Conservation (phyloP, 805 yeast genomes). For the Wickerhamia fluorescens region DNA sequence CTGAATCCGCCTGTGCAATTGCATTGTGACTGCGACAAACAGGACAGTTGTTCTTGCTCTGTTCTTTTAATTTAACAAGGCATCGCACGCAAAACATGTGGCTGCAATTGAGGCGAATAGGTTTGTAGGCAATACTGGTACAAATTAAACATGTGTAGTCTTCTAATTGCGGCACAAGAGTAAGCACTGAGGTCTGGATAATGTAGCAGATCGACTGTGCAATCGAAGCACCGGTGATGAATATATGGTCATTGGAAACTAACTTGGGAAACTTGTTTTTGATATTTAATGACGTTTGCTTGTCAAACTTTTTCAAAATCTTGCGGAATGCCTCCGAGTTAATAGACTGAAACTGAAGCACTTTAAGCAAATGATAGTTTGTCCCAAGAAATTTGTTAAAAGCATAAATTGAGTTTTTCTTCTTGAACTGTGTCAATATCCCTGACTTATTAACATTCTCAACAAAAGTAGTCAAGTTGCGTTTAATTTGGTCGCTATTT, state of each 20-base stretch:
- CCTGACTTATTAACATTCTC: conserved; percentile 31
- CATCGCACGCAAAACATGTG: conserved; percentile 73
- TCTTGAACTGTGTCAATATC: conserved; percentile 36
- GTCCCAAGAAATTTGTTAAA: conserved; percentile 45
- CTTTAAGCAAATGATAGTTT: conserved; percentile 49
- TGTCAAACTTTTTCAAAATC: conserved; percentile 70
- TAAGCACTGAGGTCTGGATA: conserved; percentile 47
- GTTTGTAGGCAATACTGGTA: conserved; percentile 62
- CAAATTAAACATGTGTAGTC: conserved; percentile 75
- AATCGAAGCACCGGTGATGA: conserved; percentile 41
- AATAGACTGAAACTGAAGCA: conserved; percentile 53
- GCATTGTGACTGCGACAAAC: conserved; percentile 51
- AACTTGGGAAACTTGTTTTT: conserved; percentile 40
- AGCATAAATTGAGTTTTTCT: conserved; percentile 36
- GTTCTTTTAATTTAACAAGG: conserved; percentile 58
- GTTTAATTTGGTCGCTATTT: conserved; percentile 38
- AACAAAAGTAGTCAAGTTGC: conserved; percentile 36
- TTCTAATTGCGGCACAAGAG: conserved; percentile 64
- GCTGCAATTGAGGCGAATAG: conserved; percentile 55
- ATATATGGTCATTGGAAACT: conserved; percentile 34
- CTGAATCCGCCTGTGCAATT: conserved; percentile 50
- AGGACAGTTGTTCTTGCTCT: conserved; percentile 57
- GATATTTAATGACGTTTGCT: conserved; percentile 53
- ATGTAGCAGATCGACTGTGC: conserved; percentile 49
- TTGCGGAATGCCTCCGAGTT: conserved; percentile 58